These are phyloP conservation scores for Besnoitia besnoiti DNA, from an alignment of 169 alveolate species.

Conservation along the genomic window DNA sequence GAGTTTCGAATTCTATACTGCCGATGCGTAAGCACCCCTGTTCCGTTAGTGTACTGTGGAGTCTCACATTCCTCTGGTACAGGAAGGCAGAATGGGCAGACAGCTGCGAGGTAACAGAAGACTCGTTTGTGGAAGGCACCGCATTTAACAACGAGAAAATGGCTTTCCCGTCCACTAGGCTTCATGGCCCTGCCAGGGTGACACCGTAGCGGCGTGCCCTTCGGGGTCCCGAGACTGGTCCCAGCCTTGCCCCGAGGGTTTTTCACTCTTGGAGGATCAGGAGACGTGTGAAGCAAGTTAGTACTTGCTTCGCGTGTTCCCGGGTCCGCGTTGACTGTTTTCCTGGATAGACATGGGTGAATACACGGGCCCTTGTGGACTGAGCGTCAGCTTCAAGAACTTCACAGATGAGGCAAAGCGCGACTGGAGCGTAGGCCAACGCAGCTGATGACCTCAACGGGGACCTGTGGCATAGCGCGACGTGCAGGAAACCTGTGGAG, in stretches of 20 bases:
- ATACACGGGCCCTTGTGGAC: conserved; percentile 53
- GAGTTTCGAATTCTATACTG: conserved; percentile 52
- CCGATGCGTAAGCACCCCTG: conserved; percentile 39
- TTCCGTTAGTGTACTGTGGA: neutral
- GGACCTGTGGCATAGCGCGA: neutral
- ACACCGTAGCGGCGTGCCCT: conserved; percentile 14
- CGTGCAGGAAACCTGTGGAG: conserved; percentile 48
- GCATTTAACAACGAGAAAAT: too few species aligned
- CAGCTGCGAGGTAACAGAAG: conserved; percentile 48
- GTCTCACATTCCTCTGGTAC: neutral
- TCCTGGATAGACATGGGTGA: neutral
- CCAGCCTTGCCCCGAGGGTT: conserved; percentile 62
- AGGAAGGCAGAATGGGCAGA: conserved; percentile 64
- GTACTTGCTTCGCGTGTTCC: neutral
- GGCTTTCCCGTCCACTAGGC: conserved; percentile 8
- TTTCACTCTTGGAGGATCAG: conserved; percentile 30
- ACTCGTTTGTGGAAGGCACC: too few species aligned
- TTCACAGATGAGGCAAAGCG: conserved; percentile 52
- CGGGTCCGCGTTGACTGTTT: too few species aligned
- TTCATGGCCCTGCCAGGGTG: conserved; percentile 61
- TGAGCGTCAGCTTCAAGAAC: conserved; percentile 40
- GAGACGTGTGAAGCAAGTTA: conserved; percentile 51
- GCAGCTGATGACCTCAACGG: neutral
- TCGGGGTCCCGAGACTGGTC: conserved; percentile 40
- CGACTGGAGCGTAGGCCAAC: conserved; percentile 47